Evolutionary conservation across 2,329 filamentous ascomycete species (phyloP), one percentile per base, ranked within the genome.

Genomic region (Leptosphaerulina australis): DNA sequence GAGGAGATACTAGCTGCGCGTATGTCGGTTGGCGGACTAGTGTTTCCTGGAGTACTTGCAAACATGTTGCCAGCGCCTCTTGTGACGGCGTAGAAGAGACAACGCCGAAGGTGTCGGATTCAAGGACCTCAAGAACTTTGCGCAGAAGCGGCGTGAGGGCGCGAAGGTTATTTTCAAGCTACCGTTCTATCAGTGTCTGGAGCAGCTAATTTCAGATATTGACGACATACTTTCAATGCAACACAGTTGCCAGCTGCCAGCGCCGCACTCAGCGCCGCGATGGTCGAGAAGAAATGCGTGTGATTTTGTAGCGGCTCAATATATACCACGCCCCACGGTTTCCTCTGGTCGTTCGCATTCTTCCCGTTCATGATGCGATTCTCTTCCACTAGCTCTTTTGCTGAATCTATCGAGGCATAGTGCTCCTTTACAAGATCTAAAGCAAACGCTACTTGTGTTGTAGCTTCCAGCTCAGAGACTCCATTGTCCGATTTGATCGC

Each of bases 181-280:
- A 36, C 26, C 20, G 17, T 25, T 12, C 28, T 1, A 17, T 45
- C 14, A 46, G 17, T 24, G 15, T 36, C 8, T 8, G 37, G 5
- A 43, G 12, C 5, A 20, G 4, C 20, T 8, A 5, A n/a, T 24
- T 2, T 12, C 11, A 17, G 3, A 18, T 2, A 36, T 7, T 2
- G 12, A 18, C 17, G 18, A 26, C 69, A 58, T 50, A 81, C 79
- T 69, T 81, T 76, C 9, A 83, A 35, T 24, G 78, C 69, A 3
- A 81, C 71, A 56, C 78, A 82, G 49, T 81, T 82, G 0, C 80
- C 81, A 10, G 79, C 77, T 1, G 76, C 74, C 22, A 83, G 56
- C 6, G 79, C 79, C 4, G 78, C 74, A 25, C 72, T 73, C 29
- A 82, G 40, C 5, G 58, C 46, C n/a, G 52, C 46, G 15, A 67